Evolutionary conservation across 2,329 filamentous ascomycete genomes (phyloP).

Genomic region (Ascochyta koolunga): DNA sequence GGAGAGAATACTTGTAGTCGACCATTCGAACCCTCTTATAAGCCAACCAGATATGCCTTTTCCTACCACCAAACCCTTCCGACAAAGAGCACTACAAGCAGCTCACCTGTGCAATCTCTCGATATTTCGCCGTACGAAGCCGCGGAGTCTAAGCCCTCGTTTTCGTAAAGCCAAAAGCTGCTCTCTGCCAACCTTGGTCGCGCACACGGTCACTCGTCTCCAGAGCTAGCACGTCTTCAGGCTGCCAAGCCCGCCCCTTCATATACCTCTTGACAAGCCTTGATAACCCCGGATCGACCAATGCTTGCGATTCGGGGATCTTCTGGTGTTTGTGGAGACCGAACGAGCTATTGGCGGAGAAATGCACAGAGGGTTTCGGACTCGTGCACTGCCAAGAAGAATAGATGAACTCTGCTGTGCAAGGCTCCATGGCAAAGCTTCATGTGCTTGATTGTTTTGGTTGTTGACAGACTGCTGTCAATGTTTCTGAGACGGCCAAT

Average conservation of each 20-base stretch:
- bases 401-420: slow-evolving; percentile 1
- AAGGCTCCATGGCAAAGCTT: slow-evolving; percentile 3
- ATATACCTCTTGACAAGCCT: not conserved
- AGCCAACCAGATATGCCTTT: not conserved
- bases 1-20: not conserved
- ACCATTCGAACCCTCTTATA: not conserved
- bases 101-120: not conserved
- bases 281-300: not conserved
- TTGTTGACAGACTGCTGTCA: not conserved
- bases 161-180: too few relatives aligned
- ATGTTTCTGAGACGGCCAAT: not conserved
- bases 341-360: slow-evolving; percentile 5
- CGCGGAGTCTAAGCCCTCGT: not conserved
- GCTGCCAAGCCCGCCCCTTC: slow-evolving; percentile 1
- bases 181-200: not conserved
- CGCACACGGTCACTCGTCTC: not conserved
- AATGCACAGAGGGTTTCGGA: not conserved
- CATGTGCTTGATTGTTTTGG: not conserved
- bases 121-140: not conserved
- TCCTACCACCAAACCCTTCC: not conserved
- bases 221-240: not conserved
- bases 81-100: not conserved
- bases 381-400: not conserved
- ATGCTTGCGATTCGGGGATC: not conserved
- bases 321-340: not conserved